A percentile compares a stretch with the other conserved stretches of the same genome.
Conservation (phyloP, 305 asterid genomes). For the Fraxinus floribunda region DNA sequence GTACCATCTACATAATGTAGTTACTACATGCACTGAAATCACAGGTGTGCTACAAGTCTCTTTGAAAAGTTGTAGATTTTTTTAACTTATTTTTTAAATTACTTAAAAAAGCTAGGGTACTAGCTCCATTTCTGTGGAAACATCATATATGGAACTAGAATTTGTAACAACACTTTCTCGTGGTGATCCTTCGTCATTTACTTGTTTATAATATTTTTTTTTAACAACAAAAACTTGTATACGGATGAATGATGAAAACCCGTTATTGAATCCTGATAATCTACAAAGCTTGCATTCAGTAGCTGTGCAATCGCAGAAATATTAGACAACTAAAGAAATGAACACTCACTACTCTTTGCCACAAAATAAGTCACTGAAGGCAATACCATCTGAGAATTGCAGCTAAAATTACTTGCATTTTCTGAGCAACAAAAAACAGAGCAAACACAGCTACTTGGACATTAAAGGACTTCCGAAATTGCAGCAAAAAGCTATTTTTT, state of each 20-base stretch:
- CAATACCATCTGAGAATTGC: background rate
- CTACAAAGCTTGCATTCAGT: background rate
- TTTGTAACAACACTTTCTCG: background rate
- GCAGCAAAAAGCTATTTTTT: background rate
- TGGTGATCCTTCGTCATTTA: background rate
- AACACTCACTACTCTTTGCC: background rate
- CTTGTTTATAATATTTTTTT: background rate
- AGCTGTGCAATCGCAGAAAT: background rate
- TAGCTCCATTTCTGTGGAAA: background rate
- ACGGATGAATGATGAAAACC: background rate
- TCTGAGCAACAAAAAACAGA: background rate
- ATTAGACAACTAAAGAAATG: background rate
- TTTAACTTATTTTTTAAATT: background rate
- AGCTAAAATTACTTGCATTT: background rate
- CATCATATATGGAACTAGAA: background rate
- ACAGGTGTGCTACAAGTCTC: background rate
- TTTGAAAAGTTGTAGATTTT: background rate
- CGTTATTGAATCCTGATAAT: background rate
- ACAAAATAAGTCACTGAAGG: background rate
- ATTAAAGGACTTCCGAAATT: background rate
- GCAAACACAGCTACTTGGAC: background rate
- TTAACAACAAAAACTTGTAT: background rate
- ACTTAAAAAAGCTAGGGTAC: background rate
- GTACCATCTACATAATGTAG: background rate
- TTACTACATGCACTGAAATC: background rate